Evolutionary conservation across 495 filamentous ascomycete species (phyloP).

Genomic region (Aspergillus olivimuriae): DNA sequence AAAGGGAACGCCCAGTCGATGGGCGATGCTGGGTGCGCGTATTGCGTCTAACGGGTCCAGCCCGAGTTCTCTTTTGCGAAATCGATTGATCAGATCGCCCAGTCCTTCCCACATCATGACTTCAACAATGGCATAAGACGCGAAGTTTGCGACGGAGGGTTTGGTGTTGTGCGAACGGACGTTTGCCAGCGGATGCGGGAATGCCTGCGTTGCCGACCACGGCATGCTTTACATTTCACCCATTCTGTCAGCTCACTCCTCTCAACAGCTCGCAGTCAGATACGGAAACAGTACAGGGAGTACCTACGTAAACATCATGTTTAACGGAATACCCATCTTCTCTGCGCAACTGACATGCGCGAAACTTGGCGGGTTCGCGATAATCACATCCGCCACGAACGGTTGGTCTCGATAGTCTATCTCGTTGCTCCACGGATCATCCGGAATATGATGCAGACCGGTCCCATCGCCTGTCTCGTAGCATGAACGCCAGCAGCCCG

Average conservation of each 20-base stretch:
- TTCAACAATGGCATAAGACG: conserved; percentile 70
- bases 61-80: conserved; percentile 57
- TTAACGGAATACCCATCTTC: conserved; percentile 68
- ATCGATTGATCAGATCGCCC: conserved; percentile 69
- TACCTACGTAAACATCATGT: conserved; percentile 77
- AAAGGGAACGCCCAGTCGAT: conserved; percentile 61
- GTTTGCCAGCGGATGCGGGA: conserved; percentile 51
- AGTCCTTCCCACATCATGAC: conserved; percentile 78
- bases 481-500: conserved; percentile 77
- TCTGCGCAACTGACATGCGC: conserved; percentile 79
- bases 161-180: conserved; percentile 47
- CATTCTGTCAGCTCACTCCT: too few species aligned
- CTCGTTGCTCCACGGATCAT: conserved; percentile 31
- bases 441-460: conserved; percentile 31
- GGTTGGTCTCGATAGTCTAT: conserved; percentile 37
- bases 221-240: conserved; percentile 45
- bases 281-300: too few species aligned
- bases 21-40: conserved; percentile 59
- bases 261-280: too few species aligned
- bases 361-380: conserved; percentile 79
- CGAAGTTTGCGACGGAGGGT: conserved; percentile 57
- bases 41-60: conserved; percentile 61
- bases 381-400: conserved; percentile 77
- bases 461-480: conserved; percentile 57
- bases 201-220: conserved; percentile 46